Percentiles rank a stretch among this genome's conserved stretches.
Evolutionary conservation across 768 basidiomycete genomes (phyloP).

Genomic region (Leccinum barrowsii): DNA sequence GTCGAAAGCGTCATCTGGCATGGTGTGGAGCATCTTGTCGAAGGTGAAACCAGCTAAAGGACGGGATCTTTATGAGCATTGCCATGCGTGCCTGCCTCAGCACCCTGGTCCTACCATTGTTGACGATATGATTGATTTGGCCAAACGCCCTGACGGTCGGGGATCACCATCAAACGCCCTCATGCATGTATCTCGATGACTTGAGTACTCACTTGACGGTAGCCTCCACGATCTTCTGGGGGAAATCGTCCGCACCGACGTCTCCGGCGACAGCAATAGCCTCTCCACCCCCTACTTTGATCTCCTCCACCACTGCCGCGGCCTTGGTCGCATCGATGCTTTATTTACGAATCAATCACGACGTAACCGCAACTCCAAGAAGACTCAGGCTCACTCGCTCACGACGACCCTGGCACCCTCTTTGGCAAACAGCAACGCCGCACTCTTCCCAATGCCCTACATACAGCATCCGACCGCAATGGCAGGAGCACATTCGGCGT

Average conservation of each 20-base stretch:
- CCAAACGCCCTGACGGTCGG: constrained; percentile 60
- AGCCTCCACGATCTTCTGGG: constrained; percentile 70
- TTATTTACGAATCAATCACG: constrained; percentile 26
- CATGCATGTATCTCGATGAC: not conserved
- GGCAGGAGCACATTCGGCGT: too few species aligned
- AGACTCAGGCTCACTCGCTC: constrained; percentile 56
- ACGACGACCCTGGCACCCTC: constrained; percentile 87
- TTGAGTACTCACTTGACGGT: constrained; percentile 66
- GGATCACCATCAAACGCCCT: not conserved
- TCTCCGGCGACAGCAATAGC: constrained; percentile 75
- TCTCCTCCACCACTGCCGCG: constrained; percentile 64
- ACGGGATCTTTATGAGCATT: not conserved
- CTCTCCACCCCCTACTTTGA: constrained; percentile 68
- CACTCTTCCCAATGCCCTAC: constrained; percentile 75
- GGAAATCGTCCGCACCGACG: constrained; percentile 80
- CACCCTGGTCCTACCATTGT: constrained; percentile 53
- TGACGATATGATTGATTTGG: constrained; percentile 83
- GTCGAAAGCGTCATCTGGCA: constrained; percentile 77
- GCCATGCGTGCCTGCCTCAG: not conserved
- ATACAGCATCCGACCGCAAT: not conserved
- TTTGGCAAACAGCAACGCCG: constrained; percentile 73
- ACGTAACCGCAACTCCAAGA: not conserved
- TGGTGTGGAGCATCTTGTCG: constrained; percentile 87
- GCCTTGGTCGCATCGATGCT: constrained; percentile 76
- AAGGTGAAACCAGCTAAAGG: constrained; percentile 67